Base-by-base conservation (phyloP, 305 asterid species). In the Petunia hybrid region DNA sequence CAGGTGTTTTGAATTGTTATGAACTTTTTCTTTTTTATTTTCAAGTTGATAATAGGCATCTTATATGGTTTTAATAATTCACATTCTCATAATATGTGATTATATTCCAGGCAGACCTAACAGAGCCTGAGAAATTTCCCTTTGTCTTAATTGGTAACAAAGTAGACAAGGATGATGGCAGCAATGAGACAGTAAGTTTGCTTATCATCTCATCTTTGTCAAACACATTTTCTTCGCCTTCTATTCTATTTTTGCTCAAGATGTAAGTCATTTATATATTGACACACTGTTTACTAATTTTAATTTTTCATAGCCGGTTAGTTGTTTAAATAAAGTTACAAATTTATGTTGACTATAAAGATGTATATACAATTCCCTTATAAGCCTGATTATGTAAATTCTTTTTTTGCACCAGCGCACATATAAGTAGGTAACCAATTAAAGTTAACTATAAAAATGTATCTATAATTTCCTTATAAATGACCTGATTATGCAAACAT, bases 131-230 rank as follows among this genome's bases (percentile, higher is more conserved):
- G 82, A 77, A 85, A 2, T 92, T 92, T 85, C 98, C 97, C 22
- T 93, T 92, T 64, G 92, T 92, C 41, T 80, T 95, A 81, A 91
- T 95, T 31, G 99, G 99, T 42, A 93, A 95, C 87, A 95, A 95
- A 83, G 89, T 91, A 53, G 99, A 95, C 51, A 42, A 89, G 6
- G 91, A 89, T 13, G 91, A 91, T 61, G 93, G 95, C 65, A 90
- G 87, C 81, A 91, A 31, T 67, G 66, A 67, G 46, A 51, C 60
- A 51, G 78, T 73, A 51, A 73, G 78, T 73, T 73, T 73, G 0
- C 68, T 35, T 16, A 5, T 12, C 3, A 2, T 46, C 63, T 71
- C 42, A 10, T 31, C 4, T 48, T 71, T 48, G 13, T 10, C 41
- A 10, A 31, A 68, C 40, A 22, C 1, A 22, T 36, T 1, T 63